Base-by-base conservation (phyloP, 73 alveolate genomes). In the Paramecium biaurelia region DNA sequence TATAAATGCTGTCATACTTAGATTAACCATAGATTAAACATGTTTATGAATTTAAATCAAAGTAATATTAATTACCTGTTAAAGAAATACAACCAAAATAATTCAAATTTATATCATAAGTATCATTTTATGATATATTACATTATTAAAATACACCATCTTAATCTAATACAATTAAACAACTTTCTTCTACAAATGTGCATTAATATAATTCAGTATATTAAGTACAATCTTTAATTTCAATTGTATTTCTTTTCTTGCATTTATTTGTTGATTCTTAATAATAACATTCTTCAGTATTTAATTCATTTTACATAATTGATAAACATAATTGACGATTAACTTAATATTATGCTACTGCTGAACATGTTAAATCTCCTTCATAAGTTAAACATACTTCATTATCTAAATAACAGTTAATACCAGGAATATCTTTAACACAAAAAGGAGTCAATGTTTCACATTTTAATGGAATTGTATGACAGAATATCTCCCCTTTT, bases 391-490 rank as follows among this genome's bases (percentile, higher is more conserved):
- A 32, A 30, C 84, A 63, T 5, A 11, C 2, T 1, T 32, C 84
- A 72, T 72, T 37, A 32, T 72, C 86, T 15, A 35, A 20, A 72
- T 72, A 72, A 14, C 86, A 72, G 2, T 72, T 12, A 1, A 72
- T 15, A 3, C 86, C 86, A n/a, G 86, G 86, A 72, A 72, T 72
- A 72, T 72, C 86, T 7, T 34, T 34, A 15, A 37, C 58, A 37
- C 86, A 72, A 15, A 72, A 72, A 1, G 86, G 45, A 2, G 56
- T 30, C 14, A 72, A n/a, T 15, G 24, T 9, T 18, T 72, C 86
- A 72, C 86, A 72, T 34, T 23, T 1, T 18, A 72, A 72, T 4
- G 86, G 56, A 37, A 12, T 34, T 14, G 10, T 9, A 18, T 72
- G 32, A 72, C 86, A 72, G 12, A 72, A 72, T 34, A 23, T 12